Percentiles rank a stretch among this genome's conserved stretches.
Conservation (phyloP, 1,139 yeast genomes). For the Citeromyces hawaiiensis region DNA sequence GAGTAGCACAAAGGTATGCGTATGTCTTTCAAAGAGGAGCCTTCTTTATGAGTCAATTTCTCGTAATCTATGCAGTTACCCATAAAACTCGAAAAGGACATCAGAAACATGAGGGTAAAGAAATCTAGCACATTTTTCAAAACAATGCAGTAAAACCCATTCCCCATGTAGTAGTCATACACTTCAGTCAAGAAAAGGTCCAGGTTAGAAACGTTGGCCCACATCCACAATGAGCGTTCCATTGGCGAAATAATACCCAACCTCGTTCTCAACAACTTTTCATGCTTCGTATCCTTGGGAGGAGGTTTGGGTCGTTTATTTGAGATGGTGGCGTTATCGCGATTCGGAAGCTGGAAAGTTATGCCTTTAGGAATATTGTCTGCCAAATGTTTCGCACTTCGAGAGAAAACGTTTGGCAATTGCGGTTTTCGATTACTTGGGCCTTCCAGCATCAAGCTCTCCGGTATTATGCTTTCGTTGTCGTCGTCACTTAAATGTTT, state of each 20-base stretch:
- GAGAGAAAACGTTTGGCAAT: not conserved
- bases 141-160: slow-evolving; percentile 70
- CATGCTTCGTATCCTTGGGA: slow-evolving; percentile 11
- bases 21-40: slow-evolving; percentile 20
- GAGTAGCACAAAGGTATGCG: slow-evolving; percentile 49
- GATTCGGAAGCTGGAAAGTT: slow-evolving; percentile 13
- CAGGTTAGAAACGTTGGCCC: slow-evolving; percentile 92
- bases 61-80: slow-evolving; percentile 64
- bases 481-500: slow-evolving; percentile 7
- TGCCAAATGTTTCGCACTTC: slow-evolving; percentile 12
- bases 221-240: slow-evolving; percentile 82
- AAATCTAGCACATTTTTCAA: slow-evolving; percentile 54
- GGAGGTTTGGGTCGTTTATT: slow-evolving; percentile 5
- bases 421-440: slow-evolving; percentile 1
- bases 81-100: slow-evolving; percentile 64
- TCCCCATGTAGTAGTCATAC: slow-evolving; percentile 73
- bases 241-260: slow-evolving; percentile 31
- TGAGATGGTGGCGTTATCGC: slow-evolving; percentile 2
- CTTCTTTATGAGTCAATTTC: slow-evolving; percentile 10
- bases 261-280: slow-evolving; percentile 14
- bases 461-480: slow-evolving; percentile 11
- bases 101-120: slow-evolving; percentile 62
- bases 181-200: slow-evolving; percentile 77
- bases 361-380: slow-evolving; percentile 11
- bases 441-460: slow-evolving; percentile 14